Percentiles rank a stretch among this genome's conserved stretches.
Conservation (phyloP, 176 grass and related monocot genomes). For the Cocos nucifera region DNA sequence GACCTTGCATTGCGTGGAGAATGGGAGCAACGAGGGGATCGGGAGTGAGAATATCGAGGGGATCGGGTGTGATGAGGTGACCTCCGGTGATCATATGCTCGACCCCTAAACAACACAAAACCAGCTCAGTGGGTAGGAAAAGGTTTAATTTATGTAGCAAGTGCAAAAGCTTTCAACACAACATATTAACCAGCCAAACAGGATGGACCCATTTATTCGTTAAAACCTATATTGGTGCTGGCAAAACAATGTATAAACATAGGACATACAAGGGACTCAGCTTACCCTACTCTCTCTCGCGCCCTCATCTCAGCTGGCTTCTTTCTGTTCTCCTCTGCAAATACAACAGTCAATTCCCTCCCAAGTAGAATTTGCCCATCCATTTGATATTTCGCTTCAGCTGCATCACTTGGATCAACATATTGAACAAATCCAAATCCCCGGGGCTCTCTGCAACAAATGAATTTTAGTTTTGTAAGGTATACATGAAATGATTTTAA, state of each 20-base stretch:
- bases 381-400: slow-evolving; percentile 87
- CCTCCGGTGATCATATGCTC: not conserved
- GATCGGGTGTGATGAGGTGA: slow-evolving; percentile 4
- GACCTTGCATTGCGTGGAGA: slow-evolving; percentile 3
- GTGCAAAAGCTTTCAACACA: too few species aligned
- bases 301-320: slow-evolving; percentile 65
- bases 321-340: slow-evolving; percentile 92
- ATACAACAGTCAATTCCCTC: slow-evolving; percentile 73
- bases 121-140: too few species aligned
- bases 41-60: slow-evolving; percentile 8
- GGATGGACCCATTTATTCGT: too few species aligned
- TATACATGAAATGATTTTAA: not conserved
- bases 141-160: too few species aligned
- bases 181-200: too few species aligned
- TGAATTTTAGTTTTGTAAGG: not conserved
- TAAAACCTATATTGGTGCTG: too few species aligned
- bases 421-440: slow-evolving; percentile 94
- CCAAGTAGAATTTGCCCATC: slow-evolving; percentile 78
- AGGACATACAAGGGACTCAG: too few species aligned
- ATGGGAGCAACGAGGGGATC: slow-evolving; percentile 8
- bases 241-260: too few species aligned
- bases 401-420: slow-evolving; percentile 68
- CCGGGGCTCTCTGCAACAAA: slow-evolving; percentile 46
- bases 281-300: slow-evolving; percentile 54
- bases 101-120: slow-evolving; percentile 5